phyloP scores from a whole-genome alignment of 2,329 filamentous ascomycete species.

The Domatiomyces globalis region DNA sequence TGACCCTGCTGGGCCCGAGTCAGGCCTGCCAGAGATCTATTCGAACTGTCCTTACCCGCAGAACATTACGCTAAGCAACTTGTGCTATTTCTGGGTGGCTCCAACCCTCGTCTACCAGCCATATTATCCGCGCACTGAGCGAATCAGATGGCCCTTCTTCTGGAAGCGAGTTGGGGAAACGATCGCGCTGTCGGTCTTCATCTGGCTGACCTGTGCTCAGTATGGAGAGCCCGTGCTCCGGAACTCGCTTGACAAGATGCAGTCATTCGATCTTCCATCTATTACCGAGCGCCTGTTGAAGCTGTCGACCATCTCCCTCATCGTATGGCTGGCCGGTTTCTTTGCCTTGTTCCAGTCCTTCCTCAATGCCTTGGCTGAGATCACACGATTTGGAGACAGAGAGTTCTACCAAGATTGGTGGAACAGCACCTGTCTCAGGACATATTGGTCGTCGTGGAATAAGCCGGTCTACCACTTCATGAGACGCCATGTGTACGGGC shows the following conservation, averaged over 20 bases:
- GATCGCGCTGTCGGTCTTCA: constrained; percentile 65
- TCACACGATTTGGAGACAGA: constrained; percentile 79
- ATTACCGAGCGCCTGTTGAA: constrained; percentile 88
- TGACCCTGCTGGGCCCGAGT: constrained; percentile 54
- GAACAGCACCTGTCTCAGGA: constrained; percentile 75
- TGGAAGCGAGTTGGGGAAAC: constrained; percentile 68
- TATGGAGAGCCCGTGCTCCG: constrained; percentile 80
- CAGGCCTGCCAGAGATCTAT: constrained; percentile 68
- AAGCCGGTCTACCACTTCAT: constrained; percentile 96
- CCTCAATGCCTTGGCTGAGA: constrained; percentile 78
- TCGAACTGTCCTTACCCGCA: constrained; percentile 68
- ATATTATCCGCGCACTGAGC: constrained; percentile 72
- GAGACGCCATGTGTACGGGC: constrained; percentile 83
- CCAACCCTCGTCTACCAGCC: constrained; percentile 95
- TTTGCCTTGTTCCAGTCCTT: constrained; percentile 91
- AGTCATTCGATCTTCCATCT: constrained; percentile 60
- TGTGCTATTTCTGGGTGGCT: constrained; percentile 96
- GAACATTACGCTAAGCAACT: constrained; percentile 77
- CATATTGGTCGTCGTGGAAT: constrained; percentile 95
- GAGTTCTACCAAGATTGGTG: constrained; percentile 98
- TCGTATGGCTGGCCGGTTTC: constrained; percentile 96
- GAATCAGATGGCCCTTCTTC: constrained; percentile 78
- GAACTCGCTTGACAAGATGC: constrained; percentile 82
- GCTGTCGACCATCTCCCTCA: constrained; percentile 81
- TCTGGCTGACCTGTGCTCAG: constrained; percentile 90